These are phyloP conservation scores for Spiraea crenata DNA, from an alignment of 331 rosid genomes.

Conservation along the genomic window DNA sequence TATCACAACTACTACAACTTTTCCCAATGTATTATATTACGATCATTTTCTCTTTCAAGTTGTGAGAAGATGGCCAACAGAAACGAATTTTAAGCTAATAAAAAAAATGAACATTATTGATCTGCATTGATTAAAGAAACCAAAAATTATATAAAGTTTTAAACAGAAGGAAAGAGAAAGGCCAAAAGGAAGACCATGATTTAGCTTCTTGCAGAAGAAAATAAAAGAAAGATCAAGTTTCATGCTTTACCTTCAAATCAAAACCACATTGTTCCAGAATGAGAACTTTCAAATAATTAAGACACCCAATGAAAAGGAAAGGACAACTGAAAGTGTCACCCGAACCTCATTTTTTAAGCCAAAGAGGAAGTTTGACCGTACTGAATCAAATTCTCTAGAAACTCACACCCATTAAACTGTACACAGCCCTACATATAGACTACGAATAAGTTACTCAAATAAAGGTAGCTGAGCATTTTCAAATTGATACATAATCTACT, in stretches of 20 bases:
- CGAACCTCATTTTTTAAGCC: background rate
- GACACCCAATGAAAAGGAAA: background rate
- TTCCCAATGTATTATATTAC: too few relatives aligned
- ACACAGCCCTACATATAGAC: background rate
- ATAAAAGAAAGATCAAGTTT: background rate
- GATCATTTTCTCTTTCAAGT: too few relatives aligned
- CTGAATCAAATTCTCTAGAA: conserved; percentile 12
- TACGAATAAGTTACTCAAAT: too few relatives aligned
- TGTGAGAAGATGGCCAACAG: too few relatives aligned
- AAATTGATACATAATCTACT: too few relatives aligned
- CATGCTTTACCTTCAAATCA: background rate
- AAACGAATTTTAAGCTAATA: too few relatives aligned
- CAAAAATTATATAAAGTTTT: too few relatives aligned
- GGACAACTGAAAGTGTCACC: background rate
- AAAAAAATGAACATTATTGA: background rate
- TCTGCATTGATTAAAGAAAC: background rate
- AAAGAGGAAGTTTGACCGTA: conserved; percentile 28
- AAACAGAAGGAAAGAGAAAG: background rate
- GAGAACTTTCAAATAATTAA: background rate
- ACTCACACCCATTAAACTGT: conserved; percentile 8
- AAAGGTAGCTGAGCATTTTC: too few relatives aligned
- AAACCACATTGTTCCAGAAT: background rate
- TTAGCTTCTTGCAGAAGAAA: background rate
- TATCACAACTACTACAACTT: too few relatives aligned
- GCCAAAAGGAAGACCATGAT: background rate